Base-by-base conservation (phyloP, 108 stramenopile genomes). In the Nitzschia sp. region DNA sequence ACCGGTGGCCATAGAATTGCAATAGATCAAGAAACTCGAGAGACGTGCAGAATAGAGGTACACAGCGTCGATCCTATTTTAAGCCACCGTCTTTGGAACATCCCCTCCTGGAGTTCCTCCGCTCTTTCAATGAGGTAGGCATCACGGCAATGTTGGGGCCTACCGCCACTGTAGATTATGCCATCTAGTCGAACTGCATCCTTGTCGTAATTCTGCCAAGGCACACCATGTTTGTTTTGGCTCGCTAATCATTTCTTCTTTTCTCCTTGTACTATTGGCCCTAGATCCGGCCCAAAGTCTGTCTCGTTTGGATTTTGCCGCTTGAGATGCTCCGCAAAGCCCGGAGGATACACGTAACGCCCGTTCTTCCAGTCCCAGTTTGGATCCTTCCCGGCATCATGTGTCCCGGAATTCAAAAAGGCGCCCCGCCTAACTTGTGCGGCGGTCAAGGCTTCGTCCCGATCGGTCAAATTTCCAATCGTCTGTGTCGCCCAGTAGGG, bases 341-440 rank as follows among this genome's bases (percentile, higher is more conserved):
- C 82, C 57, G 82, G 80, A 54, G 82, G 79, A 72, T 84, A 82
- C 0, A 68, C 75, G 51, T 87, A 83, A 0, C 64, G 63, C n/a
- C 89, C 88, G 11, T 53, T 80, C 35, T 80, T 81, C 68, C 85
- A 88, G 71, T 91, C 85, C 93, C 93, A 94, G 70, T 90, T 84
- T 0, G 88, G 87, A 81, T 94, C 93, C 54, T 82, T 83, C 0
- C 93, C 93, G 0, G 75, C 90, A 79, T 94, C 93, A 34, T 61
- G 67, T 9, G 76, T 72, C 15, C 91, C 91, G 2, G 78, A 80
- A 70, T 92, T 92, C 34, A 68, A 80, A 64, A 89, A 92, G 77
- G 91, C 85, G 1, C 91, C 91, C 32, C 91, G 68, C 59, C 88
- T 82, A 23, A 84, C 84, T 72, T 88, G 86, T 2, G 85, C 71